Conservation (phyloP, 1,139 yeast genomes). For the Magnusiomyces paraingens region DNA sequence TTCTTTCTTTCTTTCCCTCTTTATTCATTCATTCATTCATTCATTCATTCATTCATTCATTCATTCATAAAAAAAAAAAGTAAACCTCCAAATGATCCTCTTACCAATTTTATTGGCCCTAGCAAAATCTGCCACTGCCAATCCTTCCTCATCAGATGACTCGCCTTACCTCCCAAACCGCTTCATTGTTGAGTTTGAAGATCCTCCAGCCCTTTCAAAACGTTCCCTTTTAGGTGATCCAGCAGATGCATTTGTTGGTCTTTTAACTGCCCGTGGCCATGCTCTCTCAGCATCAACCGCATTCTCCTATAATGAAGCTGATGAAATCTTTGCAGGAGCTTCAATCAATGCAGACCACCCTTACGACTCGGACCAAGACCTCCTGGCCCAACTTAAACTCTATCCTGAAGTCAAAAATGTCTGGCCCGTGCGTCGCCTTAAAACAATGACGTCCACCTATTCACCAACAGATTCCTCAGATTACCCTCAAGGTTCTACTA, state of each 20-base stretch:
- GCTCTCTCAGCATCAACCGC: slow-evolving; percentile 2
- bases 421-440: slow-evolving; percentile 4
- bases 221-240: slow-evolving; percentile 3
- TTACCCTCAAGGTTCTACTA: neutral
- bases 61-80: too few relatives aligned
- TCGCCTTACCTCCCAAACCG: neutral
- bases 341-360: slow-evolving; percentile 1
- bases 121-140: too few relatives aligned
- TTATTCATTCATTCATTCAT: too few relatives aligned
- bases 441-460: neutral
- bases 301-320: neutral
- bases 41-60: too few relatives aligned
- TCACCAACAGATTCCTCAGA: neutral
- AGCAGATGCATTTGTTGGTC: slow-evolving; percentile 6
- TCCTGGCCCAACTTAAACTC: neutral
- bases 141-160: too few relatives aligned
- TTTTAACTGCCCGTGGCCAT: slow-evolving; percentile 5
- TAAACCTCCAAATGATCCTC: too few relatives aligned
- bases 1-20: too few relatives aligned
- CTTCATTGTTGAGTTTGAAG: slow-evolving; percentile 13
- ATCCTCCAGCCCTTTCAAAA: slow-evolving; percentile 5
- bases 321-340: slow-evolving; percentile 6
- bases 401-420: slow-evolving; percentile 12
- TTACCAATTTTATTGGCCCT: too few relatives aligned
- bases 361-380: neutral